phyloP scores from a whole-genome alignment of 495 filamentous ascomycete genomes.

The Aspergillus carlsbadensis region DNA sequence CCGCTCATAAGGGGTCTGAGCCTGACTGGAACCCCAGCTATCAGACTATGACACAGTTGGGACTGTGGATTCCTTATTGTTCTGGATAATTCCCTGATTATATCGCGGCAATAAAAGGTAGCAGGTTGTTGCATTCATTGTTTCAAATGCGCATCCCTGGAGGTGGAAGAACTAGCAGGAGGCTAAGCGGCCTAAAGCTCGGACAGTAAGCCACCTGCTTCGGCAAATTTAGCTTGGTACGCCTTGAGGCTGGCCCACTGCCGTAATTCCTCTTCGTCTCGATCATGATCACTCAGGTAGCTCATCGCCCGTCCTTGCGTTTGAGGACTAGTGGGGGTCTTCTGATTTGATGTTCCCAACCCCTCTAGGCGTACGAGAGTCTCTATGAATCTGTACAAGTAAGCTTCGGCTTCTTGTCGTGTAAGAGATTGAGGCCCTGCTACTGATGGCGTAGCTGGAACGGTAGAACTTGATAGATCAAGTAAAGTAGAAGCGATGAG shows the following conservation, averaged over 20 bases:
- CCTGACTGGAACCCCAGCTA: no score
- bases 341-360: slow-evolving; percentile 15
- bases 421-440: slow-evolving; percentile 36
- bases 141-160: not conserved
- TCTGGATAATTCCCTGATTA: not conserved
- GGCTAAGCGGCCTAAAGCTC: slow-evolving; percentile 22
- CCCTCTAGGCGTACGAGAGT: slow-evolving; percentile 69
- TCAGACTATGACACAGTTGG: no score
- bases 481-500: slow-evolving; percentile 75
- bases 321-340: slow-evolving; percentile 22
- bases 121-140: slow-evolving; percentile 2
- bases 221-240: slow-evolving; percentile 69
- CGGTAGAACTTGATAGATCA: slow-evolving; percentile 55
- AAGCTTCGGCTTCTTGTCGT: slow-evolving; percentile 55
- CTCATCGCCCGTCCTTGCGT: slow-evolving; percentile 38
- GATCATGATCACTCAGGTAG: slow-evolving; percentile 48
- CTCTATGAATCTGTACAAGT: slow-evolving; percentile 65
- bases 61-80: no score
- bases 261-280: slow-evolving; percentile 70
- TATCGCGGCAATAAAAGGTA: not conserved
- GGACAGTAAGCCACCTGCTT: slow-evolving; percentile 55
- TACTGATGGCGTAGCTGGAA: slow-evolving; percentile 26
- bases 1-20: no score
- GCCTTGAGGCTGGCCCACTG: slow-evolving; percentile 74
- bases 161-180: not conserved